Evolutionary conservation across 75 land plant genomes (phyloP).

Genomic region (Selaginella moellendorffii): DNA sequence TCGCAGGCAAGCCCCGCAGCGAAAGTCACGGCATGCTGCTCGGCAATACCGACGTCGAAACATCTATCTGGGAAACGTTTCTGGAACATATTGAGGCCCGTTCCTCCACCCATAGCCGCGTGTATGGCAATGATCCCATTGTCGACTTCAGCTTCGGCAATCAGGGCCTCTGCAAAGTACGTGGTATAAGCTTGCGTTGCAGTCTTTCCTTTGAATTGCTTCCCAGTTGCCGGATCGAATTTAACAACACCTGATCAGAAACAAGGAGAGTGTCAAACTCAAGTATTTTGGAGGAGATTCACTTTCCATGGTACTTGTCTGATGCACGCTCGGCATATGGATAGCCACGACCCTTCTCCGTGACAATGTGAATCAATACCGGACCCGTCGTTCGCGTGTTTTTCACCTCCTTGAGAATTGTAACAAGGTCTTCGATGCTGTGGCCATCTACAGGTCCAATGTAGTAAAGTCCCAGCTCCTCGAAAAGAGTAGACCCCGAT

Average conservation of each 20-base stretch:
- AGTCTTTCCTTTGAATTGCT: conserved; percentile 52
- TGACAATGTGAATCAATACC: conserved; percentile 54
- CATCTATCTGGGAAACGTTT: conserved; percentile 50
- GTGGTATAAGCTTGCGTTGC: conserved; percentile 49
- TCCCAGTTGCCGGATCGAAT: conserved; percentile 63
- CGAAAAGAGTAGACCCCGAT: conserved; percentile 58
- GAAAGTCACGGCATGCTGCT: conserved; percentile 78
- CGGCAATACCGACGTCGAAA: conserved; percentile 79
- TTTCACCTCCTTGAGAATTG: conserved; percentile 46
- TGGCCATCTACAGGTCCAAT: conserved; percentile 80
- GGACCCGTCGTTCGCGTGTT: conserved; percentile 54
- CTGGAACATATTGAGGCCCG: conserved; percentile 36
- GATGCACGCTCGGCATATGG: conserved; percentile 65
- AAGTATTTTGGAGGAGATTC: too few relatives aligned
- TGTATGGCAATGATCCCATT: conserved; percentile 40
- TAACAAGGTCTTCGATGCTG: conserved; percentile 52
- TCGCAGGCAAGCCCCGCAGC: conserved; percentile 88
- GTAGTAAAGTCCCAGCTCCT: conserved; percentile 75
- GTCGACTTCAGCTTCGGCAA: conserved; percentile 57
- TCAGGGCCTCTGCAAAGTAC: conserved; percentile 49
- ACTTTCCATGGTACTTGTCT: conserved; percentile 73
- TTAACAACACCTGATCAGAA: conserved; percentile 66
- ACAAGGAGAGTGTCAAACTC: too few relatives aligned
- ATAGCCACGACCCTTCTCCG: conserved; percentile 41
- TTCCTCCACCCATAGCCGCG: conserved; percentile 56